phyloP scores from a whole-genome alignment of 495 filamentous ascomycete genomes.

The Extremus antarcticus region DNA sequence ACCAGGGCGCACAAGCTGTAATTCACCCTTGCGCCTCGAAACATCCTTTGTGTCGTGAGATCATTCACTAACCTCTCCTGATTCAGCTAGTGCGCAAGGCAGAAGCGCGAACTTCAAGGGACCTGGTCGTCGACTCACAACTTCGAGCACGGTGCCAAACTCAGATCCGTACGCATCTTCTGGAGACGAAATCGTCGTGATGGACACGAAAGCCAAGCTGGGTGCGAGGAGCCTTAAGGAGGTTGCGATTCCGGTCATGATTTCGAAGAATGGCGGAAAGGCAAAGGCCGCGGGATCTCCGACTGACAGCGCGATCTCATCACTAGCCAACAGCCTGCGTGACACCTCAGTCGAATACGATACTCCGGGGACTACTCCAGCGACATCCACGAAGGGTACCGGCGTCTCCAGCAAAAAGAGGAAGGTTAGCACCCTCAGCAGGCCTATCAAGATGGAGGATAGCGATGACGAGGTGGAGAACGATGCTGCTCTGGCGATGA shows the following conservation, averaged over 20 bases:
- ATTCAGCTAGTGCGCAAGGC: background rate
- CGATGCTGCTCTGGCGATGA: conserved; percentile 41
- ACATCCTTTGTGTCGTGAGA: too few relatives aligned
- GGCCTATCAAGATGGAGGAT: conserved; percentile 28
- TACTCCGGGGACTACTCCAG: conserved; percentile 68
- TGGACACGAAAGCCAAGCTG: background rate
- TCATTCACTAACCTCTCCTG: background rate
- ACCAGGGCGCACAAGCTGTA: background rate
- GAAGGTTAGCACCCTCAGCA: conserved; percentile 22
- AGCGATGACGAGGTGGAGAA: conserved; percentile 27
- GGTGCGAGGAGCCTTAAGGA: conserved; percentile 6
- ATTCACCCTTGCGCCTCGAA: too few relatives aligned
- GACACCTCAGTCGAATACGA: conserved; percentile 51
- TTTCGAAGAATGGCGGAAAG: conserved; percentile 1
- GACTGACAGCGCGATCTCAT: conserved; percentile 19
- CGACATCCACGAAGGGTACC: conserved; percentile 43
- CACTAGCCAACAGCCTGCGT: conserved; percentile 25
- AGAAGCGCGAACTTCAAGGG: background rate
- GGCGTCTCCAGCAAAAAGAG: conserved; percentile 15
- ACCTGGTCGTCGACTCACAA: background rate
- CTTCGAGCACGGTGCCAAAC: background rate
- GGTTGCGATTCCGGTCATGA: conserved; percentile 19
- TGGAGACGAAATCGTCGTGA: conserved; percentile 7
- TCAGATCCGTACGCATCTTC: background rate
- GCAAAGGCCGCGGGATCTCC: conserved; percentile 6